These are phyloP conservation scores for Coniosporium apollinis DNA, from an alignment of 495 filamentous ascomycete species.

Conservation along the genomic window DNA sequence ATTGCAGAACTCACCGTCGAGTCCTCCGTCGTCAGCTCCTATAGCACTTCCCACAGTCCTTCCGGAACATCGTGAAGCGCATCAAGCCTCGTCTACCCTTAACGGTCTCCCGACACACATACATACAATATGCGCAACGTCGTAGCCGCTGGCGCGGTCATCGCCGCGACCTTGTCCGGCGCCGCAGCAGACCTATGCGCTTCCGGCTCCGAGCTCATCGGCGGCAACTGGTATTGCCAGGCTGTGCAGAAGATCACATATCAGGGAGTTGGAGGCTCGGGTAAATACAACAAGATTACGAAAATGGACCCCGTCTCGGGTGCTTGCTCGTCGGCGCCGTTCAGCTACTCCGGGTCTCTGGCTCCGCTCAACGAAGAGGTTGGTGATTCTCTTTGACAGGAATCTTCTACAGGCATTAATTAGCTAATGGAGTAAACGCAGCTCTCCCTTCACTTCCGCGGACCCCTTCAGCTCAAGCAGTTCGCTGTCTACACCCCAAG, in stretches of 20 bases:
- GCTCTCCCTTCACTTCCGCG: slow-evolving; percentile 55
- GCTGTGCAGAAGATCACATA: slow-evolving; percentile 43
- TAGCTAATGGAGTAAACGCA: slow-evolving; percentile 15
- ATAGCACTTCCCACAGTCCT: no score
- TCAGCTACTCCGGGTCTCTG: slow-evolving; percentile 37
- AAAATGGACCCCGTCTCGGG: slow-evolving; percentile 39
- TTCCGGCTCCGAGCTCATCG: slow-evolving; percentile 12
- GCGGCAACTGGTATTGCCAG: slow-evolving; percentile 39
- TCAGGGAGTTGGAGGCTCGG: slow-evolving; percentile 34
- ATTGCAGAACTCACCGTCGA: no score
- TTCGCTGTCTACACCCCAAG: slow-evolving; percentile 44
- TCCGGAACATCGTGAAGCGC: no score
- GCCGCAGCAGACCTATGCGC: slow-evolving; percentile 15
- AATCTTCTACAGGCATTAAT: not conserved
- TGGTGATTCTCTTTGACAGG: slow-evolving; percentile 12
- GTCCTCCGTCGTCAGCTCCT: no score
- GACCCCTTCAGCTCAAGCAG: slow-evolving; percentile 43
- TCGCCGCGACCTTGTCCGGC: slow-evolving; percentile 8
- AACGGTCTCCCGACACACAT: no score
- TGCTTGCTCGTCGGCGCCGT: slow-evolving; percentile 30
- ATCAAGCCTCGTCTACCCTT: no score
- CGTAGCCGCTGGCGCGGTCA: slow-evolving; percentile 10
- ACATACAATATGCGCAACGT: slow-evolving; percentile 10
- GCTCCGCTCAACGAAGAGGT: slow-evolving; percentile 54
- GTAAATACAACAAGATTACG: slow-evolving; percentile 41